Percentiles rank a stretch among this genome's conserved stretches.
phyloP scores from a whole-genome alignment of 768 basidiomycete species.

The Mycena crocata region DNA sequence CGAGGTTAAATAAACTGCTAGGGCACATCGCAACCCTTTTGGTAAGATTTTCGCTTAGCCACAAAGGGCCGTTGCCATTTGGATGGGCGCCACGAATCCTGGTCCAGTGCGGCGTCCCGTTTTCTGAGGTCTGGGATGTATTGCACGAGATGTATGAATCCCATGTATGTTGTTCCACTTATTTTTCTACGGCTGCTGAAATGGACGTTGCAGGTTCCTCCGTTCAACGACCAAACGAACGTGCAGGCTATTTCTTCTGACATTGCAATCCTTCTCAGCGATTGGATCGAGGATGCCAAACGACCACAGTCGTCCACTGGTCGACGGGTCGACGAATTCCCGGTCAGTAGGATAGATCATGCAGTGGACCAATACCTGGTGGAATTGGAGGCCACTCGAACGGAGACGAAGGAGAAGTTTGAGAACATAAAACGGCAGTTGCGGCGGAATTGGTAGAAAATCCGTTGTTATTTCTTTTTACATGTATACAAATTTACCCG shows the following conservation, averaged over 20 bases:
- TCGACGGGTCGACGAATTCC: conserved; percentile 71
- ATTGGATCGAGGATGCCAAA: conserved; percentile 85
- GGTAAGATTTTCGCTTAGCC: conserved; percentile 76
- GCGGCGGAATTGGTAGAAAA: conserved; percentile 72
- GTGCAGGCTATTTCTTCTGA: conserved; percentile 85
- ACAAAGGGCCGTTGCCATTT: conserved; percentile 66
- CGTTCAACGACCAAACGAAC: conserved; percentile 84
- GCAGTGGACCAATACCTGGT: conserved; percentile 80
- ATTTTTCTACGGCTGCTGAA: not conserved
- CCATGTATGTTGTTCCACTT: conserved; percentile 64
- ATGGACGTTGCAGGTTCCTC: conserved; percentile 68
- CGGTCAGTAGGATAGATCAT: conserved; percentile 79
- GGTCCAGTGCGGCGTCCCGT: conserved; percentile 84
- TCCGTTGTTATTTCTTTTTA: conserved; percentile 21
- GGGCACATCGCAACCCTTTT: conserved; percentile 83
- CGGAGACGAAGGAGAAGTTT: conserved; percentile 73
- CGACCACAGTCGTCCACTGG: conserved; percentile 75
- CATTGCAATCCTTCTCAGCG: conserved; percentile 81
- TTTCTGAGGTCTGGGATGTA: conserved; percentile 85
- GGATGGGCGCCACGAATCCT: conserved; percentile 90
- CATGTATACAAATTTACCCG: conserved; percentile 13
- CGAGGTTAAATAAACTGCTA: conserved; percentile 45
- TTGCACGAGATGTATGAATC: conserved; percentile 90
- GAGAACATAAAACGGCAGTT: conserved; percentile 80
- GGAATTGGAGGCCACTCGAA: conserved; percentile 71